Evolutionary conservation across 2,329 filamentous ascomycete genomes (phyloP).

Genomic region (Capronia coronata): DNA sequence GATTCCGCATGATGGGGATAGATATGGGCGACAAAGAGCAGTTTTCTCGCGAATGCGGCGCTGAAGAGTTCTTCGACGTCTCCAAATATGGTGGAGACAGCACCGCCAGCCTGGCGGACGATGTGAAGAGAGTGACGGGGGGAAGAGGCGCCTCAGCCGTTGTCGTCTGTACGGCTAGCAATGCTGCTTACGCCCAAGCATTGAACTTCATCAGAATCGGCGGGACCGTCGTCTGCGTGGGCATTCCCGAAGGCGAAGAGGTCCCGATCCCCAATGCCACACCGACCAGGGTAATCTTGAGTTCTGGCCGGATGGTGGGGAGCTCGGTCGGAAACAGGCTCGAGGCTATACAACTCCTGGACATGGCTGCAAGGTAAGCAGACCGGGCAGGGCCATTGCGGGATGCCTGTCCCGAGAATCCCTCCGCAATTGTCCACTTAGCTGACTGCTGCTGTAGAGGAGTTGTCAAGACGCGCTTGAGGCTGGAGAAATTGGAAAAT

Average conservation of each 20-base stretch:
- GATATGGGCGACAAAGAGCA: constrained; percentile 56
- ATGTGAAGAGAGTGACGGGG: constrained; percentile 51
- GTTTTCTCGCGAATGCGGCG: constrained; percentile 52
- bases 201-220: constrained; percentile 43
- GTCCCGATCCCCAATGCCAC: constrained; percentile 41
- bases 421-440: not conserved
- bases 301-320: constrained; percentile 37
- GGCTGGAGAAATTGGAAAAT: constrained; percentile 42
- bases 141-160: constrained; percentile 56
- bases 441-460: constrained; percentile 31
- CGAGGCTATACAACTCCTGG: constrained; percentile 45
- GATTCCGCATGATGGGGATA: constrained; percentile 57
- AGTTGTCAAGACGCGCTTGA: constrained; percentile 40
- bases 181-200: constrained; percentile 46
- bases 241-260: constrained; percentile 43
- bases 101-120: constrained; percentile 41
- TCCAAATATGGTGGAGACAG: constrained; percentile 44
- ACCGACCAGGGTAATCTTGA: constrained; percentile 36
- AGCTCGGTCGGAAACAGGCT: constrained; percentile 46
- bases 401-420: not conserved
- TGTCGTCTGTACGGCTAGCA: constrained; percentile 49
- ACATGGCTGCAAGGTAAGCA: constrained; percentile 37
- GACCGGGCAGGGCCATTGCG: not conserved
- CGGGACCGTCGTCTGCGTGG: constrained; percentile 48
- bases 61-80: constrained; percentile 60